phyloP scores from a whole-genome alignment of 805 yeast genomes.

The Ogataea angusta region DNA sequence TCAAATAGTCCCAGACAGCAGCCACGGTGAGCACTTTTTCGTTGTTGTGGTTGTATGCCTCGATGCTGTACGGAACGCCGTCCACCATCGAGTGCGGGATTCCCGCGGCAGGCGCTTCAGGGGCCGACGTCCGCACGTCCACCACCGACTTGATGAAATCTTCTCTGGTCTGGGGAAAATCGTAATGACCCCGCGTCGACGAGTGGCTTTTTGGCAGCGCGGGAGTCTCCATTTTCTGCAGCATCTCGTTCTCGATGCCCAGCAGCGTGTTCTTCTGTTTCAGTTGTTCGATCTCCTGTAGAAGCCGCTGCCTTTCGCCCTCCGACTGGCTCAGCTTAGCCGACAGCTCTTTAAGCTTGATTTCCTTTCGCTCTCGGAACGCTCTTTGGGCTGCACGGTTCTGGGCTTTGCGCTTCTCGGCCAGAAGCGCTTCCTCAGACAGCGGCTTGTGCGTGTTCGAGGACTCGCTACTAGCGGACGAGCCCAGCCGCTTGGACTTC shows the following conservation, averaged over 20 bases:
- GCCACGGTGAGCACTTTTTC: constrained; percentile 61
- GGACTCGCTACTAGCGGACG: neutral
- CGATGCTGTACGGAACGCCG: constrained; percentile 9
- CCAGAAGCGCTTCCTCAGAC: constrained; percentile 38
- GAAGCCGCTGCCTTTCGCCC: constrained; percentile 39
- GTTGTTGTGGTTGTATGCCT: constrained; percentile 27
- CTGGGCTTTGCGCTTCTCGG: constrained; percentile 66
- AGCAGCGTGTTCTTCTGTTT: constrained; percentile 54
- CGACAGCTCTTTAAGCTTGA: constrained; percentile 64
- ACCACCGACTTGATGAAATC: constrained; percentile 24
- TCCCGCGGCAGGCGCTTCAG: neutral
- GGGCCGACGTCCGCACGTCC: constrained; percentile 9
- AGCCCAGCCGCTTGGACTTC: neutral
- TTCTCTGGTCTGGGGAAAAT: constrained; percentile 27
- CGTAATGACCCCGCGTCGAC: constrained; percentile 9
- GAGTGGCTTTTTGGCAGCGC: neutral
- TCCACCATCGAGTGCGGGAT: constrained; percentile 2
- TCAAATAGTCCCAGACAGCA: constrained; percentile 81
- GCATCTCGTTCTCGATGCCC: constrained; percentile 58
- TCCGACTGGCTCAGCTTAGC: constrained; percentile 55
- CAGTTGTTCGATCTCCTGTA: constrained; percentile 40
- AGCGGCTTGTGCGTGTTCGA: constrained; percentile 5
- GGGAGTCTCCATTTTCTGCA: constrained; percentile 33
- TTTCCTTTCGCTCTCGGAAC: constrained; percentile 77
- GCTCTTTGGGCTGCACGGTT: constrained; percentile 88